phyloP scores from a whole-genome alignment of 768 basidiomycete species.

The Podaxis mareebaensis region DNA sequence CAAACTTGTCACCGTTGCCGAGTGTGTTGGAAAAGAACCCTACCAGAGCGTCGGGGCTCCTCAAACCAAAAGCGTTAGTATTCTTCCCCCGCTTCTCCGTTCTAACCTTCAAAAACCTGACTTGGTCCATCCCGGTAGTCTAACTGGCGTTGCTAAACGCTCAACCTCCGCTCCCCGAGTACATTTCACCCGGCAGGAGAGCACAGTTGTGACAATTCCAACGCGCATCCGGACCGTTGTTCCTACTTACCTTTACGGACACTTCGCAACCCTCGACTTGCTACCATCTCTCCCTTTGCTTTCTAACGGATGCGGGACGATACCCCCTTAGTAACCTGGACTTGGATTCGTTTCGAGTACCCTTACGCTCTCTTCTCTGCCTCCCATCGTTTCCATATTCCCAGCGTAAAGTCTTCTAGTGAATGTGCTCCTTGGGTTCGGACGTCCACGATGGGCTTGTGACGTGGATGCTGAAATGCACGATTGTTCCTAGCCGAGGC shows the following conservation, averaged over 20 bases:
- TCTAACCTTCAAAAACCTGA: not conserved
- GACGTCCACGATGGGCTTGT: not conserved
- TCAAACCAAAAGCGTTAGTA: constrained; percentile 25
- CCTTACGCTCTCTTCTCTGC: not conserved
- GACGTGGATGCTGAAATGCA: not conserved
- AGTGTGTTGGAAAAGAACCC: constrained; percentile 33
- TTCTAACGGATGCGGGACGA: not conserved
- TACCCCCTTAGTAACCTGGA: not conserved
- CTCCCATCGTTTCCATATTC: not conserved
- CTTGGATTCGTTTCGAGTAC: not conserved
- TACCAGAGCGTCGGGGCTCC: constrained; percentile 31
- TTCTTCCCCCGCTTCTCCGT: not conserved
- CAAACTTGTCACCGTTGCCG: constrained; percentile 36
- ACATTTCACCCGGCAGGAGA: not conserved
- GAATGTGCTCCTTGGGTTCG: not conserved
- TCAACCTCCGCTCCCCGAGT: not conserved
- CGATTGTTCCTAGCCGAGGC: not conserved
- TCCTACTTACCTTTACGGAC: not conserved
- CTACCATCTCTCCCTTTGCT: not conserved
- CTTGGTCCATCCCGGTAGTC: constrained; percentile 16
- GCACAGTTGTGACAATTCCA: not conserved
- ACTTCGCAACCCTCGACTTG: not conserved
- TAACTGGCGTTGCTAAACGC: constrained; percentile 27
- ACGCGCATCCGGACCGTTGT: not conserved
- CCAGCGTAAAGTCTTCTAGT: not conserved